Base-by-base conservation (phyloP, 495 filamentous ascomycete genomes). In the Penicillium crystallinum region DNA sequence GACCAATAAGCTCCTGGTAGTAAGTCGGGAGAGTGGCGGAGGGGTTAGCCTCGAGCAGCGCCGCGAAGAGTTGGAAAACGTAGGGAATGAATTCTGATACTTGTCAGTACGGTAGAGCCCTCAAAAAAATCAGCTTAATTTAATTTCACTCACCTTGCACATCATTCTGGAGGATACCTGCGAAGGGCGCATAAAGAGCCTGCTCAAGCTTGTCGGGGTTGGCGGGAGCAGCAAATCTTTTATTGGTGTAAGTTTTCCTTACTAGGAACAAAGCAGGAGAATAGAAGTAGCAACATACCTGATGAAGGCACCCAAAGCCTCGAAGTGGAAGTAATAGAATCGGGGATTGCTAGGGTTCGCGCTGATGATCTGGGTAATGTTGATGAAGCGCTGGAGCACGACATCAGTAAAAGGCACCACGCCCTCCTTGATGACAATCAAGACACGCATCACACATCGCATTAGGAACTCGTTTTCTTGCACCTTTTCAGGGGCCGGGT, bases 381-480 rank as follows among this genome's bases (percentile, higher is more conserved):
- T 85, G 59, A 93, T 82, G 46, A 97, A 73, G 64, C 92, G 87
- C 23, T 79, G 70, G 12, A 97, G 73, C 14, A 95, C 80, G 59
- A 74, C 76, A 56, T 95, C 89, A 3, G 82, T 77, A 46, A 88
- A 77, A n/a, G 82, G 74, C 23, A 82, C 61, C 12, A 90, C 77
- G 40, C 82, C 81, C 17, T 96, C 92, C 63, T 84, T 87, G 65
- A 96, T 85, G 49, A 96, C 89, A 54, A 97, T 88, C 51, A 99
- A 74, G 8, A 97, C 90, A 46, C 95, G 80, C 95, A 99, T 99
- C 23, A 96, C 87, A 67, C 95, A 97, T 47, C 87, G 85, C 91
- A 99, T 97, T 55, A 99, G 70, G 66, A 96, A 99, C 65, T 99
- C 95, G 62, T 99, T 97, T 70, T 99, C 95, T 65, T 97, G 93